These are phyloP conservation scores for Limnomonas spitsbergensis DNA, from an alignment of 139 green algal genomes.

Conservation along the genomic window DNA sequence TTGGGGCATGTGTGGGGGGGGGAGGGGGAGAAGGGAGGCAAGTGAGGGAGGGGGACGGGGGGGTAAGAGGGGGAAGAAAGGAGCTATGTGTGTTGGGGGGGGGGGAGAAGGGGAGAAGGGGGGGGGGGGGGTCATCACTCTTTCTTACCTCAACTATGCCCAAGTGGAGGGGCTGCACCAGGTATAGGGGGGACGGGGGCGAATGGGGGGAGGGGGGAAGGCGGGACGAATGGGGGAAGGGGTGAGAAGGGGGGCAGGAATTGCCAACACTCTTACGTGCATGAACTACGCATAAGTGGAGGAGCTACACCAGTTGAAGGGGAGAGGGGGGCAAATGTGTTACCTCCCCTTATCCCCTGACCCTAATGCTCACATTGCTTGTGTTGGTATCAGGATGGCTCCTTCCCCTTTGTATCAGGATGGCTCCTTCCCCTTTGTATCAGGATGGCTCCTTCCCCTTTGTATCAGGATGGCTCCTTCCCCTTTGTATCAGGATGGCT, in stretches of 20 bases:
- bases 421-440: no score
- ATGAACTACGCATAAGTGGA: slow-evolving; percentile 77
- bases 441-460: no score
- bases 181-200: background rate
- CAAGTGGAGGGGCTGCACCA: slow-evolving; percentile 31
- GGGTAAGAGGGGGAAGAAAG: slow-evolving; percentile 93
- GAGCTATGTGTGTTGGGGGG: slow-evolving; percentile 78
- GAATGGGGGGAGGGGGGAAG: background rate
- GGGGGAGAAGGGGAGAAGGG: slow-evolving; percentile 81
- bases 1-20: no score
- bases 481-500: no score
- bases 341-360: no score
- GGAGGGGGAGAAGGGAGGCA: no score
- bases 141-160: slow-evolving; percentile 87
- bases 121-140: slow-evolving; percentile 88
- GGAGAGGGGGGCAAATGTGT: background rate
- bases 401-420: no score
- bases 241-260: slow-evolving; percentile 34
- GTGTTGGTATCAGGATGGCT: no score
- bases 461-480: no score
- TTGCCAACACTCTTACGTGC: slow-evolving; percentile 94
- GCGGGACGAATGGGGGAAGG: no score
- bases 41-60: no score
- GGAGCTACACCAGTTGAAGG: background rate
- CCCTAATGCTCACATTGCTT: no score